Evolutionary conservation across 1,284 basidiomycete genomes (phyloP).

Genomic region (Peniophora sp.): DNA sequence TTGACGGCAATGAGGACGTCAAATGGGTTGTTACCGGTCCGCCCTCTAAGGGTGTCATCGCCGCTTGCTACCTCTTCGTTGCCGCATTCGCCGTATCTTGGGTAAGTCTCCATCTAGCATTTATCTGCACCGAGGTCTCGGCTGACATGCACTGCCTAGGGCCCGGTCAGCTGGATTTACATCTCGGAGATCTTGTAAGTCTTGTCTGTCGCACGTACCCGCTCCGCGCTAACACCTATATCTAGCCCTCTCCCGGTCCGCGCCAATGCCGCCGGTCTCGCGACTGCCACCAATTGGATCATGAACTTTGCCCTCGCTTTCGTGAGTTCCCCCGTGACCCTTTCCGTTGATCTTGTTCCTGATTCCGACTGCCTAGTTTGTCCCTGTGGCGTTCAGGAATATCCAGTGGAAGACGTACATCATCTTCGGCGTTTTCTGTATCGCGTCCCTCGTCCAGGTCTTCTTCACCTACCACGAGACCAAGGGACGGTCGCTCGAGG

Average conservation of each 20-base stretch:
- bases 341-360: not conserved
- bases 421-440: conserved; percentile 10
- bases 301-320: conserved; percentile 37
- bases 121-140: conserved; percentile 23
- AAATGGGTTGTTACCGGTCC: conserved; percentile 21
- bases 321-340: conserved; percentile 12
- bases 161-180: conserved; percentile 22
- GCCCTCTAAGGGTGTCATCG: conserved; percentile 14
- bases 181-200: conserved; percentile 29
- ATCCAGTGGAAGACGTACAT: conserved; percentile 9
- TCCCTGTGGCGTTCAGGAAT: conserved; percentile 6
- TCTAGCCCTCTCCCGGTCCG: conserved; percentile 35
- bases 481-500: conserved; percentile 10
- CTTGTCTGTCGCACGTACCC: no score
- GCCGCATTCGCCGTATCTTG: conserved; percentile 2
- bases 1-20: conserved; percentile 14
- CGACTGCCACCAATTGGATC: conserved; percentile 42
- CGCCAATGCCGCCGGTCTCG: conserved; percentile 39
- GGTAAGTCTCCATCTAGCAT: not conserved
- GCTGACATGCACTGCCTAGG: conserved; percentile 20
- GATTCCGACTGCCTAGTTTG: not conserved
- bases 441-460: conserved; percentile 1
- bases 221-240: no score
- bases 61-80: conserved; percentile 15
- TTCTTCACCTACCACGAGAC: conserved; percentile 8